Percentiles rank a stretch among this genome's conserved stretches.
phyloP scores from a whole-genome alignment of 148 eudicot species.

The Bassia scoparia region DNA sequence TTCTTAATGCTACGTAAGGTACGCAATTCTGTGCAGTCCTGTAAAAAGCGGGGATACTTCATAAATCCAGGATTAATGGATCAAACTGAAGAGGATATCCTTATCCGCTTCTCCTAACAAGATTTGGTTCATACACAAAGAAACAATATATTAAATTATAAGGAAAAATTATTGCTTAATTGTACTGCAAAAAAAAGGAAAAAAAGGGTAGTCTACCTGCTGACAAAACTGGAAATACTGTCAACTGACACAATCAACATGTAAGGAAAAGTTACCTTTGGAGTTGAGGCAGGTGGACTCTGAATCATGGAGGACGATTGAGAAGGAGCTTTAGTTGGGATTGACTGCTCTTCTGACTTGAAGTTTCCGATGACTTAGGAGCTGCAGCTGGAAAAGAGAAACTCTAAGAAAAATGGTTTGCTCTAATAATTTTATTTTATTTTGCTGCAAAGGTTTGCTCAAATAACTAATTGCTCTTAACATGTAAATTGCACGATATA shows the following conservation, averaged over 20 bases:
- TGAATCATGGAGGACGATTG: constrained; percentile 42
- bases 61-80: constrained; percentile 66
- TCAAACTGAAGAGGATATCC: constrained; percentile 77
- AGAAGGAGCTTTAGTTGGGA: constrained; percentile 56
- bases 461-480: no score
- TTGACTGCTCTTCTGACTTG: constrained; percentile 39
- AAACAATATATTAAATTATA: no score
- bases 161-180: no score
- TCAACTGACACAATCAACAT: neutral
- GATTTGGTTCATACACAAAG: no score
- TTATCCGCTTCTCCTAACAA: constrained; percentile 49
- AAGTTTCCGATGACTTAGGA: constrained; percentile 35
- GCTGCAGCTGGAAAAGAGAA: constrained; percentile 26
- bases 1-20: neutral
- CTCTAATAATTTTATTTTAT: no score
- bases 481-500: neutral
- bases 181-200: no score
- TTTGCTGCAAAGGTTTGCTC: no score
- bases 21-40: neutral
- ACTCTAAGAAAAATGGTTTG: no score
- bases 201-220: neutral
- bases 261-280: constrained; percentile 51
- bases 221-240: no score
- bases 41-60: constrained; percentile 39
- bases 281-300: constrained; percentile 53